phyloP scores from a whole-genome alignment of 441 rosid species.

The Mallotus repandus region DNA sequence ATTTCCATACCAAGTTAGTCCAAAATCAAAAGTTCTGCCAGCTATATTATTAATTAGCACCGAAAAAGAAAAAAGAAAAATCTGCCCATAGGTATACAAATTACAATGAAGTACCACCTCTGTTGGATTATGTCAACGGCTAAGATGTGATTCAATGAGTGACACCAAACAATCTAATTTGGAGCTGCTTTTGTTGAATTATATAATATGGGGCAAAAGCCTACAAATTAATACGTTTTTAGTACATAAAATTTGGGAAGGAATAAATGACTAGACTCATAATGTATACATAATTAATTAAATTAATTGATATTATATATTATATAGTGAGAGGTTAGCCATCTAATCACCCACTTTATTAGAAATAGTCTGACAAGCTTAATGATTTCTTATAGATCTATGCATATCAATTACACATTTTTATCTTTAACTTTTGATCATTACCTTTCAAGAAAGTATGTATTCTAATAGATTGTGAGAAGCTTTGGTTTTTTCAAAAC shows the following conservation, averaged over 20 bases:
- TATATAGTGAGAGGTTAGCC: not conserved
- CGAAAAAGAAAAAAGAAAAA: too few relatives aligned
- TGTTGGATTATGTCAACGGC: too few relatives aligned
- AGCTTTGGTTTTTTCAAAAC: conserved; percentile 10
- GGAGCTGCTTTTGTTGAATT: conserved; percentile 31
- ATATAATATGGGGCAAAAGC: conserved; percentile 3
- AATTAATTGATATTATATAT: not conserved
- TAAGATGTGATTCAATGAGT: not conserved
- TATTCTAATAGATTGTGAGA: conserved; percentile 13
- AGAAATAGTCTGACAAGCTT: conserved; percentile 8
- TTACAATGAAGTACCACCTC: too few relatives aligned
- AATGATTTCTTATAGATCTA: conserved; percentile 15
- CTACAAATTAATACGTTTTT: conserved; percentile 10
- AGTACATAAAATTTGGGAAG: not conserved
- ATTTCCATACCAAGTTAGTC: too few relatives aligned
- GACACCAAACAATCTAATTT: conserved; percentile 8
- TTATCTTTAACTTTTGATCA: conserved; percentile 13
- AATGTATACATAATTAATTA: not conserved
- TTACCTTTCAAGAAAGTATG: conserved; percentile 8
- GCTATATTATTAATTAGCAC: too few relatives aligned
- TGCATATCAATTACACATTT: conserved; percentile 11
- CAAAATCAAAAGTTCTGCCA: too few relatives aligned
- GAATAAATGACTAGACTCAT: not conserved
- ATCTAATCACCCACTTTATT: conserved; percentile 17
- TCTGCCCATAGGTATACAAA: too few relatives aligned